Base-by-base conservation (phyloP, 2,329 filamentous ascomycete species). In the Fusarium paranaense region DNA sequence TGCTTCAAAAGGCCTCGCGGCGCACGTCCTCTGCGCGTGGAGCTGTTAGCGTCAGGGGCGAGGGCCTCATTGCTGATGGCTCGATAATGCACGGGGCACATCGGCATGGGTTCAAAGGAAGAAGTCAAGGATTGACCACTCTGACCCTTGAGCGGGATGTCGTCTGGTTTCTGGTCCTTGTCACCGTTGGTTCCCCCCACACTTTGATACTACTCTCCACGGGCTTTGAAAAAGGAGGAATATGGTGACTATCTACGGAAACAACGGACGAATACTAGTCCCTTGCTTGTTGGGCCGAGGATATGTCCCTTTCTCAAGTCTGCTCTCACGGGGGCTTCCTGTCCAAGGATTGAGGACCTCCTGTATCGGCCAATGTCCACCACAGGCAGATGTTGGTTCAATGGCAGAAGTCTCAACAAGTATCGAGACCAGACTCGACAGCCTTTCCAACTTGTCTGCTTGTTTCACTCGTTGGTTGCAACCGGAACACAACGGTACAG, bases 21-120 rank as follows among this genome's bases (percentile, higher is more conserved):
- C 42, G 61, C 70, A 73, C 64, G 57, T 72, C 62, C 65, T 45
- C 58, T 42, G 45, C n/a, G 42, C 61, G 47, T 64, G 66, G 45
- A 45, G 56, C 61, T 64, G 42, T 66, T 69, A 69, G 74, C 62
- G 66, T 71, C 75, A 77, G 73, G 71, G 73, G 69, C 56, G 58
- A 69, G 50, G 42, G 61, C 60, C 66, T 62, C 57, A 27, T 56
- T 52, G 56, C 32, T 58, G 52, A 64, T 77, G 71, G 73, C 69
- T 76, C 64, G 65, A 72, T 68, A 66, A 64, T 60, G 66, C 58
- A 69, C 37, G 45, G 70, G 50, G 60, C 58, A 62, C 59, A 64
- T 68, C 40, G 61, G 63, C 63, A 67, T 61, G 64, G 69, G 57
- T 66, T 40, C 38, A 58, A 62, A 42, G 38, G 33, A 59, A 35